phyloP scores from a whole-genome alignment of 805 yeast species.

The Metschnikowia rubicola region DNA sequence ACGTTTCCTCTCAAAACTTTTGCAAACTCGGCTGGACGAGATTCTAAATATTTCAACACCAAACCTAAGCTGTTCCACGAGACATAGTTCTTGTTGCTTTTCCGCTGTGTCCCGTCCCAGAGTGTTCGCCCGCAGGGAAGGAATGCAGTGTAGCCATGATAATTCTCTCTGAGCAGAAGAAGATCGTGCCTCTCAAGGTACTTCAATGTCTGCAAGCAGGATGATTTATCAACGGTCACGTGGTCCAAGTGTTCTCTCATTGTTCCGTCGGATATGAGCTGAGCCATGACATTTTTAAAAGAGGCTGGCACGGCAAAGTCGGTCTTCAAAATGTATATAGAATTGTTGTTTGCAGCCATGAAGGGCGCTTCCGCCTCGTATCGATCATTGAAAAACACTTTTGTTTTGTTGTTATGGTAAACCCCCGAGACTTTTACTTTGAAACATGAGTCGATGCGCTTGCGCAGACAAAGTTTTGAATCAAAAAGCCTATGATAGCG shows the following conservation, averaged over 20 bases:
- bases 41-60: conserved; percentile 53
- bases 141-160: conserved; percentile 67
- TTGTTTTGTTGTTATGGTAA: conserved; percentile 5
- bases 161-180: conserved; percentile 49
- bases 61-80: conserved; percentile 69
- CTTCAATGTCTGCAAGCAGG: conserved; percentile 61
- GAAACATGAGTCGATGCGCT: conserved; percentile 58
- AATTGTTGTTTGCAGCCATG: conserved; percentile 52
- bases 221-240: conserved; percentile 31
- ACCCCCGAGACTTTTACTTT: conserved; percentile 34
- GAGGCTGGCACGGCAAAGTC: conserved; percentile 61
- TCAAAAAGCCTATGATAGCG: conserved; percentile 36
- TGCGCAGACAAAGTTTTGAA: conserved; percentile 55
- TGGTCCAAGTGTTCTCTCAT: conserved; percentile 25
- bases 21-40: conserved; percentile 50
- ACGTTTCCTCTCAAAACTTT: conserved; percentile 55
- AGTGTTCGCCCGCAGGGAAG: conserved; percentile 62
- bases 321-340: conserved; percentile 63
- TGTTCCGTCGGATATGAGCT: conserved; percentile 32
- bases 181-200: conserved; percentile 53
- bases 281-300: conserved; percentile 60
- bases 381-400: conserved; percentile 53
- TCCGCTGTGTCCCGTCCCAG: conserved; percentile 10
- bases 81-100: conserved; percentile 12
- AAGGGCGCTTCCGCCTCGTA: conserved; percentile 45